Conservation (phyloP, 352 stramenopile genomes). For the Pilasporangium apinafurcum region DNA sequence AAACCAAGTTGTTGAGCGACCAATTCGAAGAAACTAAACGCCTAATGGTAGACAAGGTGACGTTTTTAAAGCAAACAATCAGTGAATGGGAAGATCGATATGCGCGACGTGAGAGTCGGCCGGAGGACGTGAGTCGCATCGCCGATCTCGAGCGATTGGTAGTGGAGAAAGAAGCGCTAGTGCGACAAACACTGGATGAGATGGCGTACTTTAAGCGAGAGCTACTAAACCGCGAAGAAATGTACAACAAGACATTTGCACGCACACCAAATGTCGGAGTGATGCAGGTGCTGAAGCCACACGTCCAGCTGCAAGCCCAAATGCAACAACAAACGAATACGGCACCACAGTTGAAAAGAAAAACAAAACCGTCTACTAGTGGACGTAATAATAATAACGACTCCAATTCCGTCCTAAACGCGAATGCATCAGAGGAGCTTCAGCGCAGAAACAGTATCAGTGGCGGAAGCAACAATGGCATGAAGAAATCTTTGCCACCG, state of each 20-base stretch:
- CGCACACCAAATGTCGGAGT: slow-evolving; percentile 82
- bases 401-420: not conserved
- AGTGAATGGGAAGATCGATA: slow-evolving; percentile 58
- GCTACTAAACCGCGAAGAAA: slow-evolving; percentile 90
- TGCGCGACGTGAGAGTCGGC: slow-evolving; percentile 44
- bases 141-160: slow-evolving; percentile 54
- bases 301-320: slow-evolving; percentile 48
- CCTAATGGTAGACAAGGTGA: slow-evolving; percentile 47
- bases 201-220: slow-evolving; percentile 92
- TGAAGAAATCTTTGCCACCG: slow-evolving; percentile 41
- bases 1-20: slow-evolving; percentile 60
- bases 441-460: slow-evolving; percentile 17
- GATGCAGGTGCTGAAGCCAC: slow-evolving; percentile 82
- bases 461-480: slow-evolving; percentile 26
- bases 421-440: no score
- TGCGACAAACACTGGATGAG: slow-evolving; percentile 72
- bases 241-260: slow-evolving; percentile 92
- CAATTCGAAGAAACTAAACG: slow-evolving; percentile 61
- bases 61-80: slow-evolving; percentile 29
- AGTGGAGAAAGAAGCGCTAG: slow-evolving; percentile 61
- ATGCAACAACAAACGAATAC: slow-evolving; percentile 17
- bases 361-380: slow-evolving; percentile 19
- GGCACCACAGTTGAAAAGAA: slow-evolving; percentile 24
- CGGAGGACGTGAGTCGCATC: slow-evolving; percentile 82
- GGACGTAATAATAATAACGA: not conserved